Conservation (phyloP, 495 filamentous ascomycete genomes). For the Apiosordaria backusii region DNA sequence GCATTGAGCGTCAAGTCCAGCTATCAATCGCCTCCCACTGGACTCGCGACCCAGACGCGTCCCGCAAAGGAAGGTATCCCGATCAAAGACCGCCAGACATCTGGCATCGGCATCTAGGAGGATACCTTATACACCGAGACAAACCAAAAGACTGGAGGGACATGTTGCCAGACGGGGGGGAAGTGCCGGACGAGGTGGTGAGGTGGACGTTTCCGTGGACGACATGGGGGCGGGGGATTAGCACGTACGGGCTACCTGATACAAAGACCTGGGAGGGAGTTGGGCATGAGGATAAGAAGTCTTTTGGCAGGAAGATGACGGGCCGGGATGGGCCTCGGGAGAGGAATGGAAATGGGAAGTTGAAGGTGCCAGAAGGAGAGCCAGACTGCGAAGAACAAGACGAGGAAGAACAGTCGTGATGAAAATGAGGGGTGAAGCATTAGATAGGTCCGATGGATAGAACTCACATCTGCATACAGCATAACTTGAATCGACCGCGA, state of each 20-base stretch:
- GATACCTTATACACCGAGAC: slow-evolving; percentile 33
- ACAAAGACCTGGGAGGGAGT: slow-evolving; percentile 36
- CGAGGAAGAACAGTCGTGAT: slow-evolving; percentile 17
- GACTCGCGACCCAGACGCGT: slow-evolving; percentile 3
- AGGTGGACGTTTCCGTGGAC: slow-evolving; percentile 35
- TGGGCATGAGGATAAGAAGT: slow-evolving; percentile 30
- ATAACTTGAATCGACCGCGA: too few species aligned
- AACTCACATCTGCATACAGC: too few species aligned
- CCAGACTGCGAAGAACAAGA: neutral
- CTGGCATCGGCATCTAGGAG: slow-evolving; percentile 31
- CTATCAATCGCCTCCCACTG: slow-evolving; percentile 29
- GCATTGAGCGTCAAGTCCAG: slow-evolving; percentile 31
- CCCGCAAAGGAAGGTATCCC: neutral
- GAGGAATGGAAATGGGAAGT: slow-evolving; percentile 8
- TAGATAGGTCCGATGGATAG: neutral
- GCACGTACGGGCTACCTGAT: slow-evolving; percentile 33
- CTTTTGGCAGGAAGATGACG: slow-evolving; percentile 25
- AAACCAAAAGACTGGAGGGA: slow-evolving; percentile 32
- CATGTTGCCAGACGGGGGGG: slow-evolving; percentile 15
- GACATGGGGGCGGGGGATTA: slow-evolving; percentile 35
- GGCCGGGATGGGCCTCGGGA: neutral
- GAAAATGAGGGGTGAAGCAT: neutral
- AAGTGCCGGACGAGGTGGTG: slow-evolving; percentile 25
- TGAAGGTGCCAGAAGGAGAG: neutral
- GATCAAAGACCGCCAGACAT: slow-evolving; percentile 28